A percentile compares a stretch with the other conserved stretches of the same genome.
These are phyloP conservation scores for Penicillium fuscoglaucum DNA, from an alignment of 2,329 filamentous ascomycete genomes.

Conservation along the genomic window DNA sequence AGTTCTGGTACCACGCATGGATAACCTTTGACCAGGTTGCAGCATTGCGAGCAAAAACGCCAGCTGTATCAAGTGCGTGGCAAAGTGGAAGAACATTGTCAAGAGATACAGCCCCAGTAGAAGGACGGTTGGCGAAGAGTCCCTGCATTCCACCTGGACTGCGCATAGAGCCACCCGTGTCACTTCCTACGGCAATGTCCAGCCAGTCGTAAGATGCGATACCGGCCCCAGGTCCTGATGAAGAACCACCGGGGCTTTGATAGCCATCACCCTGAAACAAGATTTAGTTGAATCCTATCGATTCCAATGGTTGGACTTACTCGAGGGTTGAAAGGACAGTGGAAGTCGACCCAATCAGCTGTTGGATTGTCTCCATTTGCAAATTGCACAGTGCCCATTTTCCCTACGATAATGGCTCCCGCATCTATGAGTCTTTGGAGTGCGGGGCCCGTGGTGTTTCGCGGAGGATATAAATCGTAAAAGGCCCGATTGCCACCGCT, in stretches of 20 bases:
- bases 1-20: slow-evolving; percentile 22
- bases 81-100: slow-evolving; percentile 29
- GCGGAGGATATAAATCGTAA: slow-evolving; percentile 53
- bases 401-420: slow-evolving; percentile 53
- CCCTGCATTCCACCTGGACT: slow-evolving; percentile 30
- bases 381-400: slow-evolving; percentile 38
- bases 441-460: slow-evolving; percentile 50
- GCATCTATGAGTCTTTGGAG: slow-evolving; percentile 59
- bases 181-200: slow-evolving; percentile 24
- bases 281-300: background rate
- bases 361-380: slow-evolving; percentile 33
- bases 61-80: slow-evolving; percentile 32
- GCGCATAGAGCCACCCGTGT: slow-evolving; percentile 34
- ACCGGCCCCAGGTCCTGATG: slow-evolving; percentile 23
- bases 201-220: slow-evolving; percentile 40
- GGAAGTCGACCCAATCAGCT: slow-evolving; percentile 38
- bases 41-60: slow-evolving; percentile 32
- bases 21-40: slow-evolving; percentile 19
- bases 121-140: slow-evolving; percentile 32
- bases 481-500: slow-evolving; percentile 61
- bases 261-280: slow-evolving; percentile 33
- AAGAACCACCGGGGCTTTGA: slow-evolving; percentile 26
- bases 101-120: slow-evolving; percentile 21
- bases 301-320: background rate
- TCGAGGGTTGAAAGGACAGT: slow-evolving; percentile 42